phyloP scores from a whole-genome alignment of 2,329 filamentous ascomycete species.

The Colletotrichum ledebouriae region DNA sequence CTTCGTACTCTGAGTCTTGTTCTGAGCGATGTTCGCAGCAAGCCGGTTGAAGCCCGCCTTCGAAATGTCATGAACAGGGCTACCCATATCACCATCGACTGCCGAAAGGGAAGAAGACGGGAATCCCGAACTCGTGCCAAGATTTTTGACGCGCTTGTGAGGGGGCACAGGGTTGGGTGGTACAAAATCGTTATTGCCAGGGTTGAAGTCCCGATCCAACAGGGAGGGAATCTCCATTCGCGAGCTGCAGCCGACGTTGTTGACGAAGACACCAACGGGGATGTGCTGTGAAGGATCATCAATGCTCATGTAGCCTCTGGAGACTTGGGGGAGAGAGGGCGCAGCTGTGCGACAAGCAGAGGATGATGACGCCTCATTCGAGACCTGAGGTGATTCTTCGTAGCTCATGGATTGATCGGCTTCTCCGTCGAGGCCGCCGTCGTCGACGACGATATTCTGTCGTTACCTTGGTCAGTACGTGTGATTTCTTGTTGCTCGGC shows the following conservation, averaged over 20 bases:
- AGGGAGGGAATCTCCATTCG: background rate
- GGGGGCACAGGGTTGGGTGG: background rate
- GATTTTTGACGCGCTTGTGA: background rate
- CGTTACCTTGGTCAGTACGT: constrained; percentile 18
- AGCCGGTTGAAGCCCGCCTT: constrained; percentile 35
- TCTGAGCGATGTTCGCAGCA: constrained; percentile 5
- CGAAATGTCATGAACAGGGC: constrained; percentile 17
- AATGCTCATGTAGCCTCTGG: background rate
- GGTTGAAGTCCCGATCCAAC: background rate
- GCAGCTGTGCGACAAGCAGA: background rate
- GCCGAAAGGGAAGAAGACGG: background rate
- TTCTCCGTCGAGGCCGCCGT: constrained; percentile 34
- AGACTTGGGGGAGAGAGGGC: background rate
- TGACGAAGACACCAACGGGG: constrained; percentile 1
- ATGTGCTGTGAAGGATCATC: background rate
- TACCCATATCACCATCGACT: background rate
- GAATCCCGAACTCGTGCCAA: background rate
- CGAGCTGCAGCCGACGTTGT: constrained; percentile 4
- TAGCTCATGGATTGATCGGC: constrained; percentile 45
- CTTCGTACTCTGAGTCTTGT: background rate
- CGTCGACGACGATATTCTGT: constrained; percentile 38
- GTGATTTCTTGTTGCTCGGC: background rate
- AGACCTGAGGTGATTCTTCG: background rate
- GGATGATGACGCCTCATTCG: background rate
- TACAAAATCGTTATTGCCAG: background rate